Evolutionary conservation across 2,329 filamentous ascomycete species (phyloP).

Genomic region (Diaporthe vaccinii): DNA sequence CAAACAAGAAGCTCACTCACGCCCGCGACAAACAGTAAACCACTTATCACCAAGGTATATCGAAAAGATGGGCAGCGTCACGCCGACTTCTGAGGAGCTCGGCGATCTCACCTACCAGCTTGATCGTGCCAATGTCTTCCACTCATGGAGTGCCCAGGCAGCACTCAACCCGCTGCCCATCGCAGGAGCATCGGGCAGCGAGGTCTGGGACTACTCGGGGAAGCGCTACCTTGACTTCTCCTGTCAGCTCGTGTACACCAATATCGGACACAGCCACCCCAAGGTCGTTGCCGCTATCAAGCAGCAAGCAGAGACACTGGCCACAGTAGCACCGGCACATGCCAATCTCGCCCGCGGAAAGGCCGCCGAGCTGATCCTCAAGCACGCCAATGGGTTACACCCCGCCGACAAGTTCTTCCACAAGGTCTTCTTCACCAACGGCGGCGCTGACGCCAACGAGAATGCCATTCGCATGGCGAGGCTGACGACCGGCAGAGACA

Average conservation of each 20-base stretch:
- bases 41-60: not conserved
- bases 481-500: conserved; percentile 39
- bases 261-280: conserved; percentile 40
- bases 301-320: conserved; percentile 36
- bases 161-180: conserved; percentile 36
- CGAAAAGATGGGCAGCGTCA: conserved; percentile 37
- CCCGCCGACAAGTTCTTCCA: conserved; percentile 27
- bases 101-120: conserved; percentile 39
- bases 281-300: conserved; percentile 41
- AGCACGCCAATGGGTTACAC: conserved; percentile 35
- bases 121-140: conserved; percentile 39
- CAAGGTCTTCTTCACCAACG: conserved; percentile 42
- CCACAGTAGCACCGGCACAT: conserved; percentile 37
- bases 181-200: conserved; percentile 38
- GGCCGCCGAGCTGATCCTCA: conserved; percentile 40
- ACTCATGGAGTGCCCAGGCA: conserved; percentile 41
- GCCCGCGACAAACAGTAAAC: too few relatives aligned
- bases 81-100: conserved; percentile 32
- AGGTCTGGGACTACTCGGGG: conserved; percentile 40
- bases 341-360: conserved; percentile 39
- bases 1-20: not conserved
- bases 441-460: conserved; percentile 40
- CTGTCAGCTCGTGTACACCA: conserved; percentile 40
- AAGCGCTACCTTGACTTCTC: conserved; percentile 42
- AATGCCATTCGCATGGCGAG: conserved; percentile 41